Conservation (phyloP, 495 filamentous ascomycete genomes). For the Podospora sp. region DNA sequence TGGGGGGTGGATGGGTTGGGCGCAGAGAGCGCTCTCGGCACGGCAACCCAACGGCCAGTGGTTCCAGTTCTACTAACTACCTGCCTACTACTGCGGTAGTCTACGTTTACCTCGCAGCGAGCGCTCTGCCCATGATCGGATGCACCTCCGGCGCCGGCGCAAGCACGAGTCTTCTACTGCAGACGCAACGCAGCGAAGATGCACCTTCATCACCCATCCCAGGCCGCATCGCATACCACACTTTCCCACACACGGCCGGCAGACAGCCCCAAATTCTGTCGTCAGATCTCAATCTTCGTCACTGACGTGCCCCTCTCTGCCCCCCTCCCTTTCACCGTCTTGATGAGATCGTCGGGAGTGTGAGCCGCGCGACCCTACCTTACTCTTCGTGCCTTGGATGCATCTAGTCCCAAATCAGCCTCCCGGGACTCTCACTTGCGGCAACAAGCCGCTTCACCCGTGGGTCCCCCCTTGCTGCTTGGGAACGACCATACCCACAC, state of each 20-base stretch:
- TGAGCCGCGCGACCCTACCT: not conserved
- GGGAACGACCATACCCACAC: not conserved
- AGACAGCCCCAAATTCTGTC: not conserved
- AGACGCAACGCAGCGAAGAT: not conserved
- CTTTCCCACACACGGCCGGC: slow-evolving; percentile 4
- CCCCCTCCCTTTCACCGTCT: not conserved
- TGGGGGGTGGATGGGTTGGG: slow-evolving; percentile 21
- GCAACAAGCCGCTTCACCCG: not conserved
- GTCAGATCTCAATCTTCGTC: slow-evolving; percentile 13
- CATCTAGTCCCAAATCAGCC: slow-evolving; percentile 3
- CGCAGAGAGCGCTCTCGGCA: slow-evolving; percentile 11
- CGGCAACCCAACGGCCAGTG: slow-evolving; percentile 19
- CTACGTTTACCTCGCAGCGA: slow-evolving; percentile 3
- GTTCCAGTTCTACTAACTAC: no score
- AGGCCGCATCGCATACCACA: slow-evolving; percentile 5
- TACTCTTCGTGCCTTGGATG: not conserved
- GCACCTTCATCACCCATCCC: not conserved
- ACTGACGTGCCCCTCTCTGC: not conserved
- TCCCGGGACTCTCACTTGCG: not conserved
- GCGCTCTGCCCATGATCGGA: slow-evolving; percentile 1
- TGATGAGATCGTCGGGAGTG: not conserved
- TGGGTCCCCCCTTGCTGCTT: not conserved
- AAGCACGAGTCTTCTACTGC: not conserved
- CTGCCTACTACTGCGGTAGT: no score
- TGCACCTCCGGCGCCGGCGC: slow-evolving; percentile 1